Conservation (phyloP, 768 basidiomycete genomes). For the Lactarius psammicola region DNA sequence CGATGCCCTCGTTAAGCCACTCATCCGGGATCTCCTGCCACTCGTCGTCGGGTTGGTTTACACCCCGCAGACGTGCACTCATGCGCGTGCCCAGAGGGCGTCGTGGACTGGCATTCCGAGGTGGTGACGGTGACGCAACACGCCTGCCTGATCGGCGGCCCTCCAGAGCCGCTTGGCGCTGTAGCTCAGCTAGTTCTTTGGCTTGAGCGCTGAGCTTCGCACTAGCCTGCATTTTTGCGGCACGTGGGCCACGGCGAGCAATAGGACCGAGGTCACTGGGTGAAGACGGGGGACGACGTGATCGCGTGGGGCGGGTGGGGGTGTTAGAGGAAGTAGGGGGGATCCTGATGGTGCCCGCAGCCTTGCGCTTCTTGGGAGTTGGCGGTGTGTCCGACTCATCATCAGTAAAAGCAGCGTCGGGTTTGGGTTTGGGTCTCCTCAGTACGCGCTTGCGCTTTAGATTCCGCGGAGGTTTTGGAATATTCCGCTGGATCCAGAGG, state of each 20-base stretch:
- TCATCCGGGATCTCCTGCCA: conserved; percentile 83
- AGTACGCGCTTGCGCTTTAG: conserved; percentile 43
- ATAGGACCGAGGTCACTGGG: conserved; percentile 24
- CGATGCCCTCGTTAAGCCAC: conserved; percentile 48
- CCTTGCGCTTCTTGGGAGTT: conserved; percentile 31
- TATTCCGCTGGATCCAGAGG: conserved; percentile 80
- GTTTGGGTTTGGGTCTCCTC: conserved; percentile 34
- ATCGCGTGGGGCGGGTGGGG: conserved; percentile 18
- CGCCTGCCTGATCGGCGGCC: conserved; percentile 27
- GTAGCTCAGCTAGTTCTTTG: conserved; percentile 62
- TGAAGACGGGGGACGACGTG: conserved; percentile 11
- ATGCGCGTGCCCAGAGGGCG: conserved; percentile 55
- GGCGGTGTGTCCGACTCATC: conserved; percentile 31
- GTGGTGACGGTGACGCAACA: conserved; percentile 19
- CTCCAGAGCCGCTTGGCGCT: conserved; percentile 46
- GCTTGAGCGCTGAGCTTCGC: conserved; percentile 66
- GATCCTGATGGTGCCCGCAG: conserved; percentile 12
- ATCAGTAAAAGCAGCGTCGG: conserved; percentile 26
- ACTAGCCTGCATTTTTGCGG: conserved; percentile 72
- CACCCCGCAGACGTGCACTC: conserved; percentile 63
- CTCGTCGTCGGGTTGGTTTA: conserved; percentile 44
- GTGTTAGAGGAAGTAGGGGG: conserved; percentile 12
- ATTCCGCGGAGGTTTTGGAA: conserved; percentile 46
- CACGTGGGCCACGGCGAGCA: conserved; percentile 50
- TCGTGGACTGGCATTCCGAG: conserved; percentile 31